Conservation (phyloP, 768 basidiomycete genomes). For the Mycena haematopus region DNA sequence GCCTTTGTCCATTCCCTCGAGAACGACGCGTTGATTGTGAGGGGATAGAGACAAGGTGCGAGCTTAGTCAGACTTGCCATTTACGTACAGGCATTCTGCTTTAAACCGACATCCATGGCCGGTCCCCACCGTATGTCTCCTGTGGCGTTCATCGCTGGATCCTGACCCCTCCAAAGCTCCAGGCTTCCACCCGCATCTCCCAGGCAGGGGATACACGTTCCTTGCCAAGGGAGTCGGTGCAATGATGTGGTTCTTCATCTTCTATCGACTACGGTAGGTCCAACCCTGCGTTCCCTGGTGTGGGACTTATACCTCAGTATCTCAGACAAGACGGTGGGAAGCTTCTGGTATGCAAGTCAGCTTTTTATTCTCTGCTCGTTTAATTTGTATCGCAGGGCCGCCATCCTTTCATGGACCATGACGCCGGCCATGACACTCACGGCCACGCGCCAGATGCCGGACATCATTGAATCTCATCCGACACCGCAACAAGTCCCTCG, state of each 20-base stretch:
- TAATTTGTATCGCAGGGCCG: slow-evolving; percentile 48
- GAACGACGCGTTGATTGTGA: slow-evolving; percentile 23
- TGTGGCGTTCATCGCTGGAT: slow-evolving; percentile 1
- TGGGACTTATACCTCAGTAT: slow-evolving; percentile 10
- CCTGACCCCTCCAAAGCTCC: slow-evolving; percentile 47
- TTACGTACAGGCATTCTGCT: neutral
- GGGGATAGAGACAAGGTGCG: slow-evolving; percentile 9
- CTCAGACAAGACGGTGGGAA: slow-evolving; percentile 83
- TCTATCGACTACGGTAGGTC: slow-evolving; percentile 90
- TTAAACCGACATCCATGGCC: slow-evolving; percentile 33
- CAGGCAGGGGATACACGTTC: slow-evolving; percentile 76
- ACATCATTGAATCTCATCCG: slow-evolving; percentile 45
- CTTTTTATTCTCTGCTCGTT: neutral
- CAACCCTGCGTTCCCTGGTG: neutral
- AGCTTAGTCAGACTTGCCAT: neutral
- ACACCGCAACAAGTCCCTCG: too few species aligned
- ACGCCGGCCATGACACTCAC: slow-evolving; percentile 30
- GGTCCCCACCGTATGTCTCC: slow-evolving; percentile 41
- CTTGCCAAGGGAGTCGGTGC: slow-evolving; percentile 88
- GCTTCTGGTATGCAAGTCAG: slow-evolving; percentile 57
- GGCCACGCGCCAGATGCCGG: slow-evolving; percentile 39
- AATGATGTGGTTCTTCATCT: slow-evolving; percentile 99
- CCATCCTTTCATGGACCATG: slow-evolving; percentile 47
- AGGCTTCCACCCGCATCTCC: slow-evolving; percentile 91
- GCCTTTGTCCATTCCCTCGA: slow-evolving; percentile 41